phyloP scores from a whole-genome alignment of 2,329 filamentous ascomycete genomes.

The Phyllosticta citribraziliensis region DNA sequence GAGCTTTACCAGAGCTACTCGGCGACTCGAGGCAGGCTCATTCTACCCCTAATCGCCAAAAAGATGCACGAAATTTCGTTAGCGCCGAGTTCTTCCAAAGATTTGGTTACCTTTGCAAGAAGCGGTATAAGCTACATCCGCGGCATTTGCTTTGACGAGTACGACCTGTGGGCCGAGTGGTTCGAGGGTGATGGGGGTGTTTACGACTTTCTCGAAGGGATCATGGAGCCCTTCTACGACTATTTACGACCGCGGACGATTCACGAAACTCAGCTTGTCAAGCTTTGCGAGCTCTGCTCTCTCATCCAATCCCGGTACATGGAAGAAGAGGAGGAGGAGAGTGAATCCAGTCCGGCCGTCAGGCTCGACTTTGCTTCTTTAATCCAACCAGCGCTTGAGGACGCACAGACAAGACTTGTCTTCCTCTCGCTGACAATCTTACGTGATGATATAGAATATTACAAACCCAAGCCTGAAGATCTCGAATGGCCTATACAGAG shows the following conservation, averaged over 20 bases:
- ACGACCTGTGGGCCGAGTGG: slow-evolving; percentile 58
- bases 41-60: slow-evolving; percentile 52
- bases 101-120: slow-evolving; percentile 55
- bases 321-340: slow-evolving; percentile 44
- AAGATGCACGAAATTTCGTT: slow-evolving; percentile 49
- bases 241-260: slow-evolving; percentile 55
- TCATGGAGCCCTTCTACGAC: slow-evolving; percentile 60
- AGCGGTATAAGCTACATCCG: slow-evolving; percentile 56
- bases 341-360: slow-evolving; percentile 36
- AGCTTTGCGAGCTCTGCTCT: slow-evolving; percentile 57
- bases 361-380: slow-evolving; percentile 53
- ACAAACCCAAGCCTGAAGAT: slow-evolving; percentile 55
- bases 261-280: slow-evolving; percentile 56
- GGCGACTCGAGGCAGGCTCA: slow-evolving; percentile 47
- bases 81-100: slow-evolving; percentile 50
- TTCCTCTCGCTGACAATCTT: slow-evolving; percentile 54
- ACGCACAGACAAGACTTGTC: slow-evolving; percentile 56
- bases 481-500: slow-evolving; percentile 52
- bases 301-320: slow-evolving; percentile 57
- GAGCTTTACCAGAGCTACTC: slow-evolving; percentile 56
- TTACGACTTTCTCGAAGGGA: slow-evolving; percentile 56
- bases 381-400: slow-evolving; percentile 56
- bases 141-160: slow-evolving; percentile 57
- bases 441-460: slow-evolving; percentile 57
- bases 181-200: slow-evolving; percentile 53